Evolutionary conservation across 345 rosid species (phyloP).

Genomic region (Boechera divaricarpa): DNA sequence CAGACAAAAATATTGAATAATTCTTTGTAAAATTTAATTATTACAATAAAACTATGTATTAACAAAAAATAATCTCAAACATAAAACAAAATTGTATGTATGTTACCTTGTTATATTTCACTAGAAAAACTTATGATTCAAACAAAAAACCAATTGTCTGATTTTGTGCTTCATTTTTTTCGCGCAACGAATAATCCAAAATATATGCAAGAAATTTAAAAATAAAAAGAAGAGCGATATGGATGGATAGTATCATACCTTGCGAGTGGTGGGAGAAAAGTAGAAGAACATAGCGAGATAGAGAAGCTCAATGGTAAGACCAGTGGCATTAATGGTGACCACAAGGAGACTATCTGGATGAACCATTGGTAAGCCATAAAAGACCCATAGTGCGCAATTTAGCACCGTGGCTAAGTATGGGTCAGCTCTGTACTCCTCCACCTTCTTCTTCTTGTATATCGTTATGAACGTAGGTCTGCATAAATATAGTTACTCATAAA

Average conservation of each 20-base stretch:
- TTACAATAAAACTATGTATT: not conserved
- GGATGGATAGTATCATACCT: slow-evolving; percentile 35
- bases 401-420: slow-evolving; percentile 60
- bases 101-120: too few species aligned
- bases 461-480: slow-evolving; percentile 53
- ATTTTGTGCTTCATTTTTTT: too few species aligned
- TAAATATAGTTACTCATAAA: not conserved
- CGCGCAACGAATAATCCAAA: too few species aligned
- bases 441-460: slow-evolving; percentile 51
- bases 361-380: slow-evolving; percentile 65
- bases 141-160: too few species aligned
- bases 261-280: slow-evolving; percentile 45
- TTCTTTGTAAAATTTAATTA: not conserved
- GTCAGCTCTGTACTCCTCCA: slow-evolving; percentile 61
- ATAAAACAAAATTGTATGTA: too few species aligned
- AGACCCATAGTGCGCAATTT: slow-evolving; percentile 58
- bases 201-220: too few species aligned
- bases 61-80: too few species aligned
- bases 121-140: too few species aligned
- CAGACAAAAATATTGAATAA: not conserved
- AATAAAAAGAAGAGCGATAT: not conserved
- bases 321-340: slow-evolving; percentile 52
- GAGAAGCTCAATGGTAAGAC: slow-evolving; percentile 48
- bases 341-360: slow-evolving; percentile 58
- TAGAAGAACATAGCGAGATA: slow-evolving; percentile 51